Percentiles rank a stretch among this genome's conserved stretches.
Evolutionary conservation across 495 filamentous ascomycete species (phyloP).

Genomic region (Penicillium mononematosum): DNA sequence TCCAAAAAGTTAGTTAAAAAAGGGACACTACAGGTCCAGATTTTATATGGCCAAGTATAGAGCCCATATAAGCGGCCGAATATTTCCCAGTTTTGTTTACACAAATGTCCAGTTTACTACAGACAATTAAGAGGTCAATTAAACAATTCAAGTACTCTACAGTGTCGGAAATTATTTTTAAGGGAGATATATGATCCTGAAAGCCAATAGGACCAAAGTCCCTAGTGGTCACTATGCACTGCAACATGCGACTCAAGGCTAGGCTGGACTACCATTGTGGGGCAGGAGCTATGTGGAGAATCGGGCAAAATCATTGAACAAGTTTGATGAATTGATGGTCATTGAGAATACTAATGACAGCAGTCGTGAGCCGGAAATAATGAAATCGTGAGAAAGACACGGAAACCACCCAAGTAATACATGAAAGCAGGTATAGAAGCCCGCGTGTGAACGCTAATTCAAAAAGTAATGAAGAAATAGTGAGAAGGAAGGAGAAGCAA

Average conservation of each 20-base stretch:
- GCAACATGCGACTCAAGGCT: conserved; percentile 1
- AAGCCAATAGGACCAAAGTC: neutral
- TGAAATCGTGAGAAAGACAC: neutral
- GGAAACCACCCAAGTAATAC: conserved; percentile 1
- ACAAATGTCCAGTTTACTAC: neutral
- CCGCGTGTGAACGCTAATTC: conserved; percentile 9
- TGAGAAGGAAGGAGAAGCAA: conserved; percentile 13
- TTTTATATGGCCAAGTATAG: neutral
- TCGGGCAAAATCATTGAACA: neutral
- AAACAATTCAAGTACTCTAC: neutral
- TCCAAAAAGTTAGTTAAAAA: no score
- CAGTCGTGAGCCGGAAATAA: neutral
- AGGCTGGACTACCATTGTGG: neutral
- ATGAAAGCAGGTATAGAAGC: conserved; percentile 2
- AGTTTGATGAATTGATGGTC: neutral
- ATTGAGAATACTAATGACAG: conserved; percentile 5
- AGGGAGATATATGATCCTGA: neutral
- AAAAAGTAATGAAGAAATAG: neutral
- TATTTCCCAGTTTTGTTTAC: neutral
- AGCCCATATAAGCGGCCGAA: neutral
- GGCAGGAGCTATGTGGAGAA: neutral
- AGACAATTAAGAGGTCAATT: neutral
- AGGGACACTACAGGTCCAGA: neutral
- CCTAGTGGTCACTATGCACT: neutral
- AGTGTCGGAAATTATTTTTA: neutral